phyloP scores from a whole-genome alignment of 2,329 filamentous ascomycete genomes.

The Diaporthe velutina region DNA sequence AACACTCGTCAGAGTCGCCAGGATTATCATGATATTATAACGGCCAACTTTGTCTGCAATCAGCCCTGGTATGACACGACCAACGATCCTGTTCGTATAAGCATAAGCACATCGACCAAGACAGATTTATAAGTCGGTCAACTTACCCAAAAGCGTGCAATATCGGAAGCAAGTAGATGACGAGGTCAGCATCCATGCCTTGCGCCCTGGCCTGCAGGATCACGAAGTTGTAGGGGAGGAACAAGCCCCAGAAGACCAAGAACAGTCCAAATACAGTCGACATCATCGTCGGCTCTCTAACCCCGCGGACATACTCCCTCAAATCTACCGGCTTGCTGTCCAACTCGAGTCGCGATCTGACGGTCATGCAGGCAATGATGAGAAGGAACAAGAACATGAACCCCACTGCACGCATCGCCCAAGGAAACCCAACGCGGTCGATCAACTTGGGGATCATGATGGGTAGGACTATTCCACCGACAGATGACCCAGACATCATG shows the following conservation, averaged over 20 bases:
- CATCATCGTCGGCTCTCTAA: slow-evolving; percentile 49
- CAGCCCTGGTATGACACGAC: slow-evolving; percentile 45
- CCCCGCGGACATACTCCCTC: slow-evolving; percentile 47
- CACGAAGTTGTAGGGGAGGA: slow-evolving; percentile 53
- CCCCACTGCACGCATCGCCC: slow-evolving; percentile 54
- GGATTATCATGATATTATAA: slow-evolving; percentile 64
- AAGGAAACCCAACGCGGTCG: slow-evolving; percentile 51
- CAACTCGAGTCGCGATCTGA: slow-evolving; percentile 46
- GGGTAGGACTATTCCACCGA: slow-evolving; percentile 57
- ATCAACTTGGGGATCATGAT: slow-evolving; percentile 55
- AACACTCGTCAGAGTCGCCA: slow-evolving; percentile 62
- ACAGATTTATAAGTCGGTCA: not conserved
- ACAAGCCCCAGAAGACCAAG: slow-evolving; percentile 53
- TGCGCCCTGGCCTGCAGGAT: slow-evolving; percentile 48
- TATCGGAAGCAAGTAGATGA: slow-evolving; percentile 53
- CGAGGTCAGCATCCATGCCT: slow-evolving; percentile 47
- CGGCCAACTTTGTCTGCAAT: slow-evolving; percentile 55
- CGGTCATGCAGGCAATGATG: slow-evolving; percentile 50
- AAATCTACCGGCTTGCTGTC: slow-evolving; percentile 45
- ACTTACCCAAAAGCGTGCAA: slow-evolving; percentile 51
- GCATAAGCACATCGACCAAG: not conserved
- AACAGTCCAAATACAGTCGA: slow-evolving; percentile 50
- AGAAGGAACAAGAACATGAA: slow-evolving; percentile 54
- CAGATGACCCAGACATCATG: slow-evolving; percentile 45
- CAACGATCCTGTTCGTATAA: slow-evolving; percentile 43